Percentiles rank a stretch among this genome's conserved stretches.
phyloP scores from a whole-genome alignment of 1,139 yeast genomes.

The Blastobotrys indianensis region DNA sequence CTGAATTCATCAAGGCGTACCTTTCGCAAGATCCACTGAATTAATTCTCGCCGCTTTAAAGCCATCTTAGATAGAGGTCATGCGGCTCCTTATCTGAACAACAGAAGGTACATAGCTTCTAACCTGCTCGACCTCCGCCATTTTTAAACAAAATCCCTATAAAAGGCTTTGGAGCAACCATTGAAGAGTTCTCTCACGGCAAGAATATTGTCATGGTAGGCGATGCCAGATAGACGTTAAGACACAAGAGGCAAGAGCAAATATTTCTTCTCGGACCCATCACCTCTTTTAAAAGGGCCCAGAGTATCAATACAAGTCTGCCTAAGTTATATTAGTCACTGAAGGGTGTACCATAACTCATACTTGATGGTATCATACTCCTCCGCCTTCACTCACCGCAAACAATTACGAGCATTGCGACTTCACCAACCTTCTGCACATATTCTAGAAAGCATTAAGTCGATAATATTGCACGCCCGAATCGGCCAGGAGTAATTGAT shows the following conservation, averaged over 20 bases:
- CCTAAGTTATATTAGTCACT: slow-evolving; percentile 1
- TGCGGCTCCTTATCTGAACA: too few relatives aligned
- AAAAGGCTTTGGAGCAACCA: slow-evolving; percentile 1
- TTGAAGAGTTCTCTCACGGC: slow-evolving; percentile 6
- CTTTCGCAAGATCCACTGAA: too few relatives aligned
- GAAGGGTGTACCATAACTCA: slow-evolving; percentile 3
- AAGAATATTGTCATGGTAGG: slow-evolving; percentile 1
- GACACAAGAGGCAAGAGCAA: slow-evolving; percentile 2
- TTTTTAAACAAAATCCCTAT: slow-evolving; percentile 4
- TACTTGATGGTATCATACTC: slow-evolving; percentile 3
- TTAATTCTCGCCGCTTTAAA: too few relatives aligned
- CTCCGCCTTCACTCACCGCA: neutral
- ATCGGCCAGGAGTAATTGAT: too few relatives aligned
- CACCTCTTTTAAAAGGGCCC: neutral
- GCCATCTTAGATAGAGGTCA: too few relatives aligned
- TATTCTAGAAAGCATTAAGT: too few relatives aligned
- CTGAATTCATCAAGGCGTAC: too few relatives aligned
- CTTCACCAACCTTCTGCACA: too few relatives aligned
- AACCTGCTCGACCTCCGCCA: too few relatives aligned
- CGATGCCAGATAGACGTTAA: neutral
- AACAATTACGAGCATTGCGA: neutral
- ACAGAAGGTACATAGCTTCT: too few relatives aligned
- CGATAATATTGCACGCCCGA: too few relatives aligned
- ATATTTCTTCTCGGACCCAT: slow-evolving; percentile 1
- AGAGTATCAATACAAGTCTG: neutral